Base-by-base conservation (phyloP, 352 stramenopile genomes). In the Aphanomyces cochlioides region DNA sequence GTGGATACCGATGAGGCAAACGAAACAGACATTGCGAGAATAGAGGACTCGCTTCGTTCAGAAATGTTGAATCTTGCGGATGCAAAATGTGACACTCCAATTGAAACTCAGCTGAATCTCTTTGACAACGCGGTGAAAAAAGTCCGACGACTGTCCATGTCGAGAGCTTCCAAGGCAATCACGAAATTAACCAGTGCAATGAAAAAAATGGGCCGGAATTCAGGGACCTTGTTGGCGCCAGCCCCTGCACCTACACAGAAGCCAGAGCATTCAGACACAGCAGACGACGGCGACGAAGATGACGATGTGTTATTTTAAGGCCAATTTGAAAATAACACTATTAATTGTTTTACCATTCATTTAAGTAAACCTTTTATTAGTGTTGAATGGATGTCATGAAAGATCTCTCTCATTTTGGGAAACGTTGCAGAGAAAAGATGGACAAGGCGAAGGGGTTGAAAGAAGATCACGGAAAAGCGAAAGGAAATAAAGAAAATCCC, bases 81-180 rank as follows among this genome's bases (percentile, higher is more conserved):
- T 63, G 79, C 84, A 61, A 70, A 47, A 2, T 68, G 17, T 17
- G 63, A 63, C 13, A 19, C 13, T 36, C 19, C 17, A 3, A 7
- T 70, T 7, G 64, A 70, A 47, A 21, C 36, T 3, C 53, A 81
- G 17, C 89, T 92, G 54, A 83, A 90, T 8, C 80, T 89, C 74
- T 92, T 80, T 68, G 89, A 87, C 75, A 70, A 38, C 28, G 83
- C 84, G n/a, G 72, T 92, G 47, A 74, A 88, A 64, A 81, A 84
- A 41, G 73, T 92, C 21, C 84, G 77, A 5, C 82, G 82, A 56
- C 68, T 80, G 72, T 86, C 69, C 28, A 36, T 82, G 7, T 74
- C 79, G 40, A 75, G 72, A 39, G 15, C 13, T 37, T n/a, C 54
- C 13, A 61, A 61, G 5, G 54, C 54, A 12, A 37, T 61, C 21